Evolutionary conservation across 306 rosid genomes (phyloP).

Genomic region (Oemleria cerasiformis): DNA sequence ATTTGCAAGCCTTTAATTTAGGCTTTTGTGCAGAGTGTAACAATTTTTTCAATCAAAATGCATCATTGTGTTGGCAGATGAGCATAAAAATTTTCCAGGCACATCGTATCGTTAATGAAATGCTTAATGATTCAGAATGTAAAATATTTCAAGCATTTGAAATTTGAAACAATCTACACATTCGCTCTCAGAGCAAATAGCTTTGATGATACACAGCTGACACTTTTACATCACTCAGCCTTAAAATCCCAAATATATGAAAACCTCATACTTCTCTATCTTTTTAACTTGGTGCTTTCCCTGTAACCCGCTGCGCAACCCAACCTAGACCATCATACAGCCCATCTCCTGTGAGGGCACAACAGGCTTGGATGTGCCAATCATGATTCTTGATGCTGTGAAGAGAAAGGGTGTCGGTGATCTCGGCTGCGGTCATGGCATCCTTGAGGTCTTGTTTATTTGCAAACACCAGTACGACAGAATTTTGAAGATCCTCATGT

Average conservation of each 20-base stretch:
- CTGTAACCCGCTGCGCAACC: conserved; percentile 80
- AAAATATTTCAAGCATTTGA: conserved; percentile 23
- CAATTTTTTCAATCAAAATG: conserved; percentile 21
- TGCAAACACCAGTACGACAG: conserved; percentile 80
- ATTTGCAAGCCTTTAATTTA: conserved; percentile 30
- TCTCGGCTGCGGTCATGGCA: conserved; percentile 98
- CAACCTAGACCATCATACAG: conserved; percentile 93
- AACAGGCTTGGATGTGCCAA: conserved; percentile 99
- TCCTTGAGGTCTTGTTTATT: conserved; percentile 98
- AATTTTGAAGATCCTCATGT: conserved; percentile 83
- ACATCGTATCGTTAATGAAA: neutral
- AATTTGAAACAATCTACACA: conserved; percentile 41
- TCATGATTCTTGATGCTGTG: conserved; percentile 99
- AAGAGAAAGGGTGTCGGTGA: conserved; percentile 85
- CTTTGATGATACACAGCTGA: conserved; percentile 42
- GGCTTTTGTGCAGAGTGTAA: conserved; percentile 20
- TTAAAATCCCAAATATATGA: conserved; percentile 27
- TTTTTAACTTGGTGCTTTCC: conserved; percentile 62
- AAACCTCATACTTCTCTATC: conserved; percentile 13
- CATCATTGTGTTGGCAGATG: conserved; percentile 8
- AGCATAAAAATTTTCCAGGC: neutral
- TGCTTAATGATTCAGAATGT: conserved; percentile 7
- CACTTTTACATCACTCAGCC: conserved; percentile 29
- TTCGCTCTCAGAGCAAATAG: conserved; percentile 29
- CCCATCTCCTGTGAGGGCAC: conserved; percentile 94